Base-by-base conservation (phyloP, 2,329 filamentous ascomycete species). In the Alternaria metachromatica region DNA sequence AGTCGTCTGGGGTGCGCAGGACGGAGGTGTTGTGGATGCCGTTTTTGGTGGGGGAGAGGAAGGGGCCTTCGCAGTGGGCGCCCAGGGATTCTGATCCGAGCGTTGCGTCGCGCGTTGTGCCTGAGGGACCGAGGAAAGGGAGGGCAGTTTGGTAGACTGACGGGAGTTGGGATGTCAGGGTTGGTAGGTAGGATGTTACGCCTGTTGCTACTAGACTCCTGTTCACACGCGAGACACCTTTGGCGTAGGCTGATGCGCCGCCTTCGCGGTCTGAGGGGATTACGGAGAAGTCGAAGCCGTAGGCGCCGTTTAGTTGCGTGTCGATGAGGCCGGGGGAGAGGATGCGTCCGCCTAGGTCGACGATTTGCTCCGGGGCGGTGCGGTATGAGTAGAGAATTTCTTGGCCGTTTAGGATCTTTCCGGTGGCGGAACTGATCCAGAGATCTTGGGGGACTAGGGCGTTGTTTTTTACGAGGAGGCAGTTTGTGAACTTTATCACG, bases 401-500 rank as follows among this genome's bases (percentile, higher is more conserved):
- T 74, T 89, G 87, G 59, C 86, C 92, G 70, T 89, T 87, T 51
- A 97, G 84, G 73, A 97, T 93, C 79, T 93, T 94, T 69, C 94
- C 94, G 1, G 90, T 93, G 15, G 85, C 77, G 1, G 93, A 92
- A 79, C 92, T 94, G 64, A 97, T 89, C 93, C 93, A 97, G n/a
- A 97, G 86, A 76, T 97, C 94, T 67, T 92, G 89, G 48, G 88
- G 81, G 48, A 96, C 86, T 25, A 97, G 84, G 20, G 84, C 76
- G 68, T 90, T 86, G 70, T 88, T 88, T 74, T 88, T 89, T 63
- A 95, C 84, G 25, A 97, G 83, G 55, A 91, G 89, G 78, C 94
- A 97, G 82, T 97, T 97, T 75, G 92, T 96, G 79, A 97, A 92
- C 78, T 95, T 96, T 76, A 92, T 94, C 76, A 97, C 90, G 55